Conservation (phyloP, 1,284 basidiomycete genomes). For the Tilletiaria anomala region DNA sequence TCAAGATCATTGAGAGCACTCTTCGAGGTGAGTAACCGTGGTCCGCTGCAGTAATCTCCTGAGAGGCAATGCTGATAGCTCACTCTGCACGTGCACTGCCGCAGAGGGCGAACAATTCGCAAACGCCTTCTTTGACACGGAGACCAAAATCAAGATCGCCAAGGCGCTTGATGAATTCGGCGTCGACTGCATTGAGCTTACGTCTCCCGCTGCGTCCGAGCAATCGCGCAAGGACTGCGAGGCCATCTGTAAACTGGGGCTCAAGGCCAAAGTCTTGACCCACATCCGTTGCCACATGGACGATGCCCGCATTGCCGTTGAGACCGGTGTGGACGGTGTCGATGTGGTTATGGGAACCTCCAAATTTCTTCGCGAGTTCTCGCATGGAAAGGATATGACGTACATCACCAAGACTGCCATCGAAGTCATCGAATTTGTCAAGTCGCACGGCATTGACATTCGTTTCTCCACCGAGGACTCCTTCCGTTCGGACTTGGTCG, state of each 20-base stretch:
- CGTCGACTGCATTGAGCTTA: conserved; percentile 99
- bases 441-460: conserved; percentile 99
- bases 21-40: conserved; percentile 55
- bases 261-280: conserved; percentile 93
- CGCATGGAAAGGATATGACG: conserved; percentile 99
- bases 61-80: not conserved
- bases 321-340: conserved; percentile 94
- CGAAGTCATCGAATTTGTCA: conserved; percentile 98
- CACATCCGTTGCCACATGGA: conserved; percentile 99
- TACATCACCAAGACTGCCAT: conserved; percentile 97
- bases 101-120: conserved; percentile 91
- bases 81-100: not conserved
- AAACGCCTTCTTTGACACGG: conserved; percentile 97
- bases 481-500: conserved; percentile 98
- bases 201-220: conserved; percentile 92
- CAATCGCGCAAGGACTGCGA: conserved; percentile 90
- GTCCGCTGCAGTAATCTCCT: not conserved
- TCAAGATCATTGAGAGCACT: conserved; percentile 82
- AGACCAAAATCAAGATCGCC: conserved; percentile 99
- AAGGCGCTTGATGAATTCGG: conserved; percentile 53
- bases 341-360: conserved; percentile 99
- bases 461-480: conserved; percentile 99
- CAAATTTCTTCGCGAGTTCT: conserved; percentile 97
- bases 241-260: conserved; percentile 96
- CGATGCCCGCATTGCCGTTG: conserved; percentile 93